Evolutionary conservation across 139 green algal genomes (phyloP).

Genomic region (Raphidocelis subcapitata): DNA sequence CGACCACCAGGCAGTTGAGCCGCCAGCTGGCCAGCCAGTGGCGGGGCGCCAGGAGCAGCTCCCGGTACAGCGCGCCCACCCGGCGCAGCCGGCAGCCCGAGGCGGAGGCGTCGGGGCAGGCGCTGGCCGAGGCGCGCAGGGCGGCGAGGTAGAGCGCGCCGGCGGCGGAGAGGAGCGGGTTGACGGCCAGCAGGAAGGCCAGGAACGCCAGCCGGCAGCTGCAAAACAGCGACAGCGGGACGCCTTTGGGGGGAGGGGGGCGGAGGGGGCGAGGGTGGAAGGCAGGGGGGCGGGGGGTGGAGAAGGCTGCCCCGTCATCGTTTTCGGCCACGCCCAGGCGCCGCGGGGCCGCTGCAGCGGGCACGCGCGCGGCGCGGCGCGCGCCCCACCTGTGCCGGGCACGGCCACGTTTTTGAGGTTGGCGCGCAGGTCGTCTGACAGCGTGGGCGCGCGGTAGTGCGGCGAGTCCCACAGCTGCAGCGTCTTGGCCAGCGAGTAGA

Average conservation of each 20-base stretch:
- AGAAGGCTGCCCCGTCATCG: too few relatives aligned
- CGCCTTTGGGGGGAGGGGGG: constrained; percentile 4
- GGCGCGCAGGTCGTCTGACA: constrained; percentile 21
- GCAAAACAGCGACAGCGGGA: constrained; percentile 25
- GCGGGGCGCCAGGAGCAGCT: constrained; percentile 26
- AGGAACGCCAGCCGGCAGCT: background rate
- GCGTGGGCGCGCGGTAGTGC: constrained; percentile 24
- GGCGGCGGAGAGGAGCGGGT: constrained; percentile 13
- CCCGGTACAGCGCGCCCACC: constrained; percentile 10
- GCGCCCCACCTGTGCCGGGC: constrained; percentile 23
- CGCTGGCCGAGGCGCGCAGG: background rate
- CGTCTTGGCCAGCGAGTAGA: constrained; percentile 14
- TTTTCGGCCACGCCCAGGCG: too few relatives aligned
- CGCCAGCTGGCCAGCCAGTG: constrained; percentile 42
- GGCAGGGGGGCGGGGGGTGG: too few relatives aligned
- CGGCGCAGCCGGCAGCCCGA: background rate
- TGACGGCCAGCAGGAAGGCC: constrained; percentile 27
- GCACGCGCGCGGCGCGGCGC: background rate
- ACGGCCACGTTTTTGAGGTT: constrained; percentile 38
- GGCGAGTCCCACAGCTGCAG: constrained; percentile 20
- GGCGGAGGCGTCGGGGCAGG: background rate
- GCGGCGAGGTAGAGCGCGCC: constrained; percentile 1
- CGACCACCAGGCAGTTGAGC: constrained; percentile 27
- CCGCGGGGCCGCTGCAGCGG: too few relatives aligned
- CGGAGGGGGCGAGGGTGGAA: too few relatives aligned